Percentiles rank a stretch among this genome's conserved stretches.
Evolutionary conservation across 768 basidiomycete species (phyloP).

Genomic region (Amanita subjunquillea): DNA sequence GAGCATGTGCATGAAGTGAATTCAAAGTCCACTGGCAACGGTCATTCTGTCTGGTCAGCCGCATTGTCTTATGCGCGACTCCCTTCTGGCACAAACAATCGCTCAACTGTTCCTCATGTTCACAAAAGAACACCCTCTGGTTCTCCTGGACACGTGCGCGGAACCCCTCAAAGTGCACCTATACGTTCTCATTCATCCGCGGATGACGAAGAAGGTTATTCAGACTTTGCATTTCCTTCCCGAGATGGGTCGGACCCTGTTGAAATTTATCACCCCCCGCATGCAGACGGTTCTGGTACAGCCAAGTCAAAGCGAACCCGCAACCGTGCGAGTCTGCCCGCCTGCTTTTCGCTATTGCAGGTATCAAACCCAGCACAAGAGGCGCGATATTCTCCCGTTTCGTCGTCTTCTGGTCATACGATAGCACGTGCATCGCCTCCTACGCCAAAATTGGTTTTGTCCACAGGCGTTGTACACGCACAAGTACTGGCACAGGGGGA

Average conservation of each 20-base stretch:
- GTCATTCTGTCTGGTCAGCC: slow-evolving; percentile 26
- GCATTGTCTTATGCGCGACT: slow-evolving; percentile 57
- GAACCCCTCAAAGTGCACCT: slow-evolving; percentile 32
- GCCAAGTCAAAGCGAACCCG: slow-evolving; percentile 38
- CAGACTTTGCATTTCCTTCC: slow-evolving; percentile 28
- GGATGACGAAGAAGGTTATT: slow-evolving; percentile 36
- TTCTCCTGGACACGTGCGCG: slow-evolving; percentile 23
- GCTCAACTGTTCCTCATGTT: slow-evolving; percentile 45
- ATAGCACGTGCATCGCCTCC: slow-evolving; percentile 45
- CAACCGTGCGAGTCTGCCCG: slow-evolving; percentile 65
- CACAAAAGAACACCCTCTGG: slow-evolving; percentile 43
- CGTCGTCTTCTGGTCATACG: slow-evolving; percentile 38
- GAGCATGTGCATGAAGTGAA: slow-evolving; percentile 29
- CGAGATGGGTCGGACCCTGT: slow-evolving; percentile 24
- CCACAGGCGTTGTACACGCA: slow-evolving; percentile 18
- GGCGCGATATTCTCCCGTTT: slow-evolving; percentile 28
- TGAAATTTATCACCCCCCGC: slow-evolving; percentile 18
- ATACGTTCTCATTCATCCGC: slow-evolving; percentile 27
- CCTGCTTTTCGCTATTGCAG: slow-evolving; percentile 66
- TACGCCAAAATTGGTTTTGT: slow-evolving; percentile 41
- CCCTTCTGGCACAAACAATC: slow-evolving; percentile 63
- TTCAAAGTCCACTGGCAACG: slow-evolving; percentile 30
- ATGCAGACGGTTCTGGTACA: slow-evolving; percentile 15
- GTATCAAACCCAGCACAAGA: slow-evolving; percentile 27
- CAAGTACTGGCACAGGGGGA: slow-evolving; percentile 13